These are phyloP conservation scores for Phaeosphaeria sp. DNA, from an alignment of 2,329 filamentous ascomycete genomes.

Conservation along the genomic window DNA sequence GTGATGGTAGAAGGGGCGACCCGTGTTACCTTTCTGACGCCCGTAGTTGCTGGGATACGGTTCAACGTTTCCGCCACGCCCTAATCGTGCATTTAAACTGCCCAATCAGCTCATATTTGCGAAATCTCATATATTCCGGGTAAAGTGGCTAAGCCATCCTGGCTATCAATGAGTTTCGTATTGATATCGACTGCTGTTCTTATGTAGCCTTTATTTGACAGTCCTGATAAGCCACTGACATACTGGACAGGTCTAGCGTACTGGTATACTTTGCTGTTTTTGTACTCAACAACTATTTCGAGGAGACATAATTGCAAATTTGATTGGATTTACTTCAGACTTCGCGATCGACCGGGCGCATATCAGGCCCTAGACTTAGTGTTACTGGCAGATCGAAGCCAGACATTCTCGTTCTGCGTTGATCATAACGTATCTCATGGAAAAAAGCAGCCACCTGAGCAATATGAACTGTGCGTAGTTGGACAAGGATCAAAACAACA, in stretches of 20 bases:
- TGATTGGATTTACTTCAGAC: not conserved
- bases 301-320: too few species aligned
- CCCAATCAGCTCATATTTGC: not conserved
- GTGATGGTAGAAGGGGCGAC: too few species aligned
- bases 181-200: not conserved
- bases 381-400: not conserved
- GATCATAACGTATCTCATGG: not conserved
- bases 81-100: too few species aligned
- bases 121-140: not conserved
- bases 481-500: not conserved
- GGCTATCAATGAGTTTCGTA: not conserved
- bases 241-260: not conserved
- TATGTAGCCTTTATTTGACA: not conserved
- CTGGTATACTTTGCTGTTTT: not conserved
- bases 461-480: too few species aligned
- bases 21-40: too few species aligned
- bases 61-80: too few species aligned
- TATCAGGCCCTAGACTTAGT: not conserved
- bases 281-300: not conserved
- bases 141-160: not conserved
- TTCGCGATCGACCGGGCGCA: not conserved
- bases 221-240: not conserved
- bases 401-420: not conserved
- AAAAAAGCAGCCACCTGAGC: not conserved
- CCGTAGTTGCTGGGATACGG: too few species aligned